Evolutionary conservation across 257 asterid genomes (phyloP), one percentile per base, ranked within the genome.

Genomic region (Plantago elongata): DNA sequence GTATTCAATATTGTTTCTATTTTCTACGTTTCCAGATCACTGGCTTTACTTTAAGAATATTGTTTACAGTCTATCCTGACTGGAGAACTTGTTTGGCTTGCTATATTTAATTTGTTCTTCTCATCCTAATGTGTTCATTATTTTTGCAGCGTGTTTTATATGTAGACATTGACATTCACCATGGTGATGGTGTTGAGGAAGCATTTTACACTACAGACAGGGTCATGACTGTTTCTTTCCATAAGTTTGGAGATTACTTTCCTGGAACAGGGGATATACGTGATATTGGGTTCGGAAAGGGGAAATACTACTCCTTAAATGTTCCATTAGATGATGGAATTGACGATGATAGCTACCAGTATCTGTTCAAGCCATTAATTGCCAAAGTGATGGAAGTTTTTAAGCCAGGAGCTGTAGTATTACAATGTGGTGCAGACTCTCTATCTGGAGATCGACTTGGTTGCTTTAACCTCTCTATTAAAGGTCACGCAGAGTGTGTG

Each of bases 371-470:
- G 72, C 88, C 88, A 65, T 63, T 81, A 62, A 81, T 81, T 80
- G 78, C 81, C 58, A 81, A 81, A 73, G 88, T 81, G 65, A 81
- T 81, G 84, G 88, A 81, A 67, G 56, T 81, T 54, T 81, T 78
- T 51, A 75, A 45, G 64, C 88, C 88, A 34, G 88, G 88, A 66
- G 88, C 88, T 69, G 78, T 81, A 47, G 81, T 81, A 64, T 69
- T 81, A 76, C 88, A 81, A 61, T 81, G 88, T 64, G 88, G 88
- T 72, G 88, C 88, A 46, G 88, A 81, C 71, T 81, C 88, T 45
- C 52, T 81, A 50, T 81, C 88, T 66, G 88, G 88, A 59, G 88
- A 81, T 55, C 88, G 88, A 45, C 63, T 81, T 60, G 88, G 88
- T 46, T 81, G 88, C 76, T 81, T 81, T 71, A 81, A 81, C 61